Evolutionary conservation across 495 filamentous ascomycete genomes (phyloP).

Genomic region (Hypoxylon fragiforme): DNA sequence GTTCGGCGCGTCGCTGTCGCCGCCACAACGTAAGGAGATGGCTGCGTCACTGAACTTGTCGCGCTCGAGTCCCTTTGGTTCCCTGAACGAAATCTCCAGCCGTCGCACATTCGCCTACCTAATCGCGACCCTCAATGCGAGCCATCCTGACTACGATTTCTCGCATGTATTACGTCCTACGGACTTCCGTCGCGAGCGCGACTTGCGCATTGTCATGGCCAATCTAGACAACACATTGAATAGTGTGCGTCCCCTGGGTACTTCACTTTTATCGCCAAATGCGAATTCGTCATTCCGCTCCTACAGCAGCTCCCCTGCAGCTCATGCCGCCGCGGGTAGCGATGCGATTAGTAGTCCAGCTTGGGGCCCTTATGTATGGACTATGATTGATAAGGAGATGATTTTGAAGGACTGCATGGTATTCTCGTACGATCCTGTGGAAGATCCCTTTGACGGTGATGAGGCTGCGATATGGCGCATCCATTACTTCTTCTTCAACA

Average conservation of each 20-base stretch:
- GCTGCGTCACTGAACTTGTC: conserved; percentile 71
- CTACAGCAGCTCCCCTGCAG: conserved; percentile 37
- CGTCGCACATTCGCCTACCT: conserved; percentile 93
- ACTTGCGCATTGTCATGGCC: conserved; percentile 75
- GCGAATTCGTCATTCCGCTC: conserved; percentile 24
- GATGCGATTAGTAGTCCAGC: conserved; percentile 45
- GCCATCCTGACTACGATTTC: conserved; percentile 97
- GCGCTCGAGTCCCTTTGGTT: conserved; percentile 87
- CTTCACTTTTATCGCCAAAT: conserved; percentile 31
- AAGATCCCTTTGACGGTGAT: conserved; percentile 85
- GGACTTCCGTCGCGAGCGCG: conserved; percentile 82
- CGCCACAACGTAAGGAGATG: conserved; percentile 64
- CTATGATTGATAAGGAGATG: conserved; percentile 90
- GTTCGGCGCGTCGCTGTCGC: conserved; percentile 77
- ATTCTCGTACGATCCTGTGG: conserved; percentile 83
- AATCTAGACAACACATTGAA: conserved; percentile 82
- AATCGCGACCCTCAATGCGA: conserved; percentile 96
- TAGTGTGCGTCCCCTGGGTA: conserved; percentile 71
- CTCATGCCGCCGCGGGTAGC: conserved; percentile 26
- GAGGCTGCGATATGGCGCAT: conserved; percentile 91
- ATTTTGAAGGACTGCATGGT: conserved; percentile 77
- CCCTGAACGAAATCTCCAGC: conserved; percentile 79
- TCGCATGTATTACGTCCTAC: conserved; percentile 82
- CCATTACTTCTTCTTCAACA: conserved; percentile 98
- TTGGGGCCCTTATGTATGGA: conserved; percentile 90